These are phyloP conservation scores for Yarrowia sp. DNA, from an alignment of 805 yeast genomes.

Conservation along the genomic window DNA sequence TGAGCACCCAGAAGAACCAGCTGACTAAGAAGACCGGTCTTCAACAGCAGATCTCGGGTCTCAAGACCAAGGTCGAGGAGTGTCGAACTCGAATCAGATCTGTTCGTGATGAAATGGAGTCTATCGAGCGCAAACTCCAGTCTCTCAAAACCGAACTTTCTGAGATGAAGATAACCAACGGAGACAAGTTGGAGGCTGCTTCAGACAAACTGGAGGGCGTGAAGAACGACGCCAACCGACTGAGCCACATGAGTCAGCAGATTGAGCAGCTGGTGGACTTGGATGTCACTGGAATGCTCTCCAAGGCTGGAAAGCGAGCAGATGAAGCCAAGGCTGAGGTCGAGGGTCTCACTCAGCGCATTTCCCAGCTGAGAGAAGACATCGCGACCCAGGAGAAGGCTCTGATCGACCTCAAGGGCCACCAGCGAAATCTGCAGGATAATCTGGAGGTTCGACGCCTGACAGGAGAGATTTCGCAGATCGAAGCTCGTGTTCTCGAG, in stretches of 20 bases:
- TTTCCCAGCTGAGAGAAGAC: background rate
- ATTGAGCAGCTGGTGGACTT: background rate
- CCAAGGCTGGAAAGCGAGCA: background rate
- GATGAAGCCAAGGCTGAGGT: background rate
- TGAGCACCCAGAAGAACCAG: slow-evolving; percentile 54
- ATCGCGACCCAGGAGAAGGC: slow-evolving; percentile 43
- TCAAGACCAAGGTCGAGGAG: slow-evolving; percentile 30
- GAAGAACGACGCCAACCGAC: background rate
- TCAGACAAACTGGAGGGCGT: background rate
- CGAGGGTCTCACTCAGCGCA: background rate
- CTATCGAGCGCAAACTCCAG: background rate
- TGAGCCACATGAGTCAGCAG: background rate
- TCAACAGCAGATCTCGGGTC: background rate
- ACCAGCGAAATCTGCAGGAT: slow-evolving; percentile 61
- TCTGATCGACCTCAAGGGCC: slow-evolving; percentile 55
- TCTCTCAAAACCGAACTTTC: background rate
- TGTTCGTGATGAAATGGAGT: slow-evolving; percentile 26
- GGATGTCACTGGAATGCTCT: background rate
- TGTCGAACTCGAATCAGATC: slow-evolving; percentile 9
- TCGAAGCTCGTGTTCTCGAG: slow-evolving; percentile 44
- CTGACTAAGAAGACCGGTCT: slow-evolving; percentile 44
- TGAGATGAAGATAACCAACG: slow-evolving; percentile 31
- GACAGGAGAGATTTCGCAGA: slow-evolving; percentile 41
- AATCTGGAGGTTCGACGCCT: slow-evolving; percentile 59
- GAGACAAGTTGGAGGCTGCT: slow-evolving; percentile 26